These are phyloP conservation scores for Lentinula novae-zelandiae DNA, from an alignment of 1,284 basidiomycete species.

Conservation along the genomic window DNA sequence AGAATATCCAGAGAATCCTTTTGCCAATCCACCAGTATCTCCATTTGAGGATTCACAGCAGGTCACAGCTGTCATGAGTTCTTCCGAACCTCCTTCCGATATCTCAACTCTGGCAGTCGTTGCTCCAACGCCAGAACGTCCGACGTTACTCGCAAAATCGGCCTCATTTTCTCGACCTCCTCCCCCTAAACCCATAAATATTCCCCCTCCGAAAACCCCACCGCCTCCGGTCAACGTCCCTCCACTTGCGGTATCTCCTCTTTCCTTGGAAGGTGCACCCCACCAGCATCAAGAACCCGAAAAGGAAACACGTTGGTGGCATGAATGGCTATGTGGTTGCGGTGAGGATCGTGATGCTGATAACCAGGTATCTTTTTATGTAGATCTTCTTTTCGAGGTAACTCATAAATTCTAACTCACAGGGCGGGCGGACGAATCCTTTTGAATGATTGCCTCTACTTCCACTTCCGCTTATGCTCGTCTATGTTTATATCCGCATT, in stretches of 20 bases:
- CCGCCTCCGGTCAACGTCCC: slow-evolving; percentile 42
- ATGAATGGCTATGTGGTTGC: slow-evolving; percentile 79
- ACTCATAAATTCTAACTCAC: slow-evolving; percentile 1
- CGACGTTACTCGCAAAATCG: slow-evolving; percentile 20
- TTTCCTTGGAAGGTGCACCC: slow-evolving; percentile 23
- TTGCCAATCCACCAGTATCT: slow-evolving; percentile 41
- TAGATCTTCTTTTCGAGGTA: neutral
- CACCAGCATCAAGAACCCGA: slow-evolving; percentile 25
- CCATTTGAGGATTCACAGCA: slow-evolving; percentile 15
- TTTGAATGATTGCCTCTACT: slow-evolving; percentile 45
- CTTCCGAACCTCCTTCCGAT: slow-evolving; percentile 17
- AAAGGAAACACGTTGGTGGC: slow-evolving; percentile 66
- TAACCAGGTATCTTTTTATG: slow-evolving; percentile 48
- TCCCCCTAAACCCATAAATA: slow-evolving; percentile 51
- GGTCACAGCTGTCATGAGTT: slow-evolving; percentile 26
- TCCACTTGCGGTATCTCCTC: slow-evolving; percentile 38
- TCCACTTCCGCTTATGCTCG: neutral
- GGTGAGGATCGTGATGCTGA: slow-evolving; percentile 70
- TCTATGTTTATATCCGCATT: neutral
- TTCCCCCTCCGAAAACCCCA: slow-evolving; percentile 56
- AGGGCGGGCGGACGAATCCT: slow-evolving; percentile 76
- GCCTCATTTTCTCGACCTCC: slow-evolving; percentile 25
- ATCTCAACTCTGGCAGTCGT: slow-evolving; percentile 4
- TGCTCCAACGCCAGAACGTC: slow-evolving; percentile 16
- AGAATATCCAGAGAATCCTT: slow-evolving; percentile 39